These are phyloP conservation scores for Caryocar brasiliense DNA, from an alignment of 441 rosid species.

Conservation along the genomic window DNA sequence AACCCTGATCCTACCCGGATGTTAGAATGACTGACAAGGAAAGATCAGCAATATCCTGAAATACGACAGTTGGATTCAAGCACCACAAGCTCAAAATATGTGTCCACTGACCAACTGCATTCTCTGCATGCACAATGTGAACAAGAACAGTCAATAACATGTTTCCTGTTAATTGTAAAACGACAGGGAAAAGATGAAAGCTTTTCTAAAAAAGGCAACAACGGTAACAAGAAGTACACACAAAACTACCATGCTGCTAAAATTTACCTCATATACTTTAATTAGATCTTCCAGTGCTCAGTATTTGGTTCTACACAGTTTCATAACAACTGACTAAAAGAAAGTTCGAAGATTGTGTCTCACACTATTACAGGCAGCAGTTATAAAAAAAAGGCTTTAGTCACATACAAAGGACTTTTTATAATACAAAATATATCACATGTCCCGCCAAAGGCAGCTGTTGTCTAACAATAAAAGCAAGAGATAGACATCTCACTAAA, in stretches of 20 bases:
- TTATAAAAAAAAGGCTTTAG: no score
- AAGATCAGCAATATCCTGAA: conserved; percentile 74
- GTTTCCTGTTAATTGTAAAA: not conserved
- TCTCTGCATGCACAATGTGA: conserved; percentile 40
- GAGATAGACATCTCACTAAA: not conserved
- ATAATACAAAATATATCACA: no score
- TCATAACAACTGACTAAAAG: no score
- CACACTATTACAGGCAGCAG: no score
- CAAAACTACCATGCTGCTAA: not conserved
- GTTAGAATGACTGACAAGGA: conserved; percentile 87
- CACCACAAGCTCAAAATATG: conserved; percentile 87
- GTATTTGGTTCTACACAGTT: no score
- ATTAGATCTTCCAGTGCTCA: no score
- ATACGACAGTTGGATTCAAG: conserved; percentile 92
- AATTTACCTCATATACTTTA: no score
- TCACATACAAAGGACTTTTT: no score
- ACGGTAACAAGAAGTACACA: not conserved
- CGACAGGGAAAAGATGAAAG: not conserved
- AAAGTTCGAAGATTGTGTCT: no score
- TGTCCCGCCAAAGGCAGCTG: no score
- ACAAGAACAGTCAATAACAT: conserved; percentile 10
- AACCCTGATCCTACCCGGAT: conserved; percentile 99
- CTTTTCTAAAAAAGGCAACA: conserved; percentile 7
- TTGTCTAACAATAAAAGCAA: not conserved
- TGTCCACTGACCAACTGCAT: conserved; percentile 45